Evolutionary conservation across 495 filamentous ascomycete genomes (phyloP).

Genomic region (Xylaria curta): DNA sequence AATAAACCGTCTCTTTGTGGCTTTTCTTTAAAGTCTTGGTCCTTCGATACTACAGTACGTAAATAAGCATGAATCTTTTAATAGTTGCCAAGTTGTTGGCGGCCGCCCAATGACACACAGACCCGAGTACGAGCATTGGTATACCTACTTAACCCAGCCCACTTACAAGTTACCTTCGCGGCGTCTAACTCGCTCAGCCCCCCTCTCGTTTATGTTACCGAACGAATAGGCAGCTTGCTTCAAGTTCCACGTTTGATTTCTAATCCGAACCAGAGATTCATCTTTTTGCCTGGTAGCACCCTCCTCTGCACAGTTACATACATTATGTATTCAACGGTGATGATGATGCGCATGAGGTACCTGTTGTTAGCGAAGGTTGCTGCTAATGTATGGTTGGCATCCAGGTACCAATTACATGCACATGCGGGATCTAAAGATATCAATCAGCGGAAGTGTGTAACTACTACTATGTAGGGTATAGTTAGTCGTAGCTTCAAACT

Average conservation of each 20-base stretch:
- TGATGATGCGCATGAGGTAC: not conserved
- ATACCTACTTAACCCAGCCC: not conserved
- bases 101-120: not conserved
- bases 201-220: slow-evolving; percentile 14
- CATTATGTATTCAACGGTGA: not conserved
- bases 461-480: not conserved
- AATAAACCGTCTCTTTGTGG: not conserved
- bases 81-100: slow-evolving; percentile 3
- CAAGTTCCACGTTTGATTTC: slow-evolving; percentile 7
- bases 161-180: not conserved
- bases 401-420: slow-evolving; percentile 4
- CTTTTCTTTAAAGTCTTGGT: slow-evolving; percentile 9
- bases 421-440: slow-evolving; percentile 21
- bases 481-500: slow-evolving; percentile 12
- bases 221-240: slow-evolving; percentile 23
- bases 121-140: slow-evolving; percentile 19
- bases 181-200: slow-evolving; percentile 24
- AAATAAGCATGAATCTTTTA: slow-evolving; percentile 20
- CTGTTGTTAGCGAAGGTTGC: not conserved
- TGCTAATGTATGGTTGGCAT: not conserved
- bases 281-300: no score
- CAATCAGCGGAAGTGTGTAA: not conserved
- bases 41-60: not conserved
- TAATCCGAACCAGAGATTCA: slow-evolving; percentile 7
- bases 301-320: not conserved